Base-by-base conservation (phyloP, 108 stramenopile genomes). In the Cylindrotheca fusiformis region DNA sequence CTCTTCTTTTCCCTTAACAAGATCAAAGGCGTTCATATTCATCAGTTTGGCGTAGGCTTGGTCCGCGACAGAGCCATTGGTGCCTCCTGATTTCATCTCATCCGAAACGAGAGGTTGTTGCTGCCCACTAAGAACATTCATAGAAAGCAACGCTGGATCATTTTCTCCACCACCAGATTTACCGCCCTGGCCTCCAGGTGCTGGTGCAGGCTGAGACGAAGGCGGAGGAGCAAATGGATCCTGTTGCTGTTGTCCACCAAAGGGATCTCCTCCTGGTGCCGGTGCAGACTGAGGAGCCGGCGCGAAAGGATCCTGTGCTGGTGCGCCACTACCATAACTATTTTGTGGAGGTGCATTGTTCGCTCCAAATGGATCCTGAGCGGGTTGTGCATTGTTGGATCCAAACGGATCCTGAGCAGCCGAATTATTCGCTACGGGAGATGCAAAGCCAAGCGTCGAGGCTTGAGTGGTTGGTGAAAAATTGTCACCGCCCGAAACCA, bases 1-100 rank as follows among this genome's bases (percentile, higher is more conserved):
- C 19, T 61, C 56, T 3, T 52, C 32, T 55, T 77, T 80, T 51
- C 71, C 72, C 17, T 56, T 56, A 5, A 75, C 74, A 27, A 86
- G 46, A 50, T 76, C 77, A 67, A 86, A 86, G 14, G 79, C 55
- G 60, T 76, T 79, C 71, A 86, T 71, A 47, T 75, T 81, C 44
- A 76, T 77, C 20, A 82, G 58, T 56, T 86, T 86, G 22, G 70
- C 63, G 51, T 82, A 86, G 12, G 85, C 81, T 52, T 82, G 81
- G 55, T 86, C 79, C 23, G 78, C 81, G 55, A 80, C 26, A 10
- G 78, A 80, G 3, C 74, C 77, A 28, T 69, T 67, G 14, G 49
- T 59, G 14, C 52, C 30, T 2, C 22, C 30, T 22, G 52, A 47
- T 29, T 46, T 27, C 19, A 58, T 67, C 24, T 46, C 52, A n/a